Base-by-base conservation (phyloP, 371 early-diverging fungal species). In the Sporodiniella umbellata region DNA sequence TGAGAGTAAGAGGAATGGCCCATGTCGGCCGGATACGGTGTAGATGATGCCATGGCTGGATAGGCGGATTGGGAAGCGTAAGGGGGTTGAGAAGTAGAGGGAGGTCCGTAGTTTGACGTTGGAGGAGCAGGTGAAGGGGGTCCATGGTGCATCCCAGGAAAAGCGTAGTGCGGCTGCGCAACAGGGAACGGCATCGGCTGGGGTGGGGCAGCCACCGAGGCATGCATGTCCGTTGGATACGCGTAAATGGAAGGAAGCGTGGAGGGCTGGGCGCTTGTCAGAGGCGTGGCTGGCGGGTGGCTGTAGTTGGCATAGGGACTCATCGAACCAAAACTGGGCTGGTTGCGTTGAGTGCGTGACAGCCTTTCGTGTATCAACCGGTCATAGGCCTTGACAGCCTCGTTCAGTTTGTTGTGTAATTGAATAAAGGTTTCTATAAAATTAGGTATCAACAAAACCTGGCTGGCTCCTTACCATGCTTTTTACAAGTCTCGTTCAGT, bases 331-430 rank as follows among this genome's bases (percentile, higher is more conserved):
- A 12, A 8, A 31, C 10, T 31, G 12, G 31, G 31, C 7, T 31
- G 12, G 15, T n/a, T 17, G 22, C 48, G 18, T 19, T 23, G 12
- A 25, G 60, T 45, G 35, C 30, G 44, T 49, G 31, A 48, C 26
- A 33, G 23, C 23, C 86, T 80, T 55, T 89, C 82, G 46, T 89
- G 87, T 33, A 93, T 64, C 40, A 95, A 60, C 31, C 81, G 83
- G 64, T 95, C 95, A 53, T 94, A 95, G 18, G 88, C 72, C 62
- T 79, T 86, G 17, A 90, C 82, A 10, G 91, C 93, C n/a, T 80
- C 75, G 33, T 87, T 74, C 30, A 94, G 71, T 57, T 92, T 89
- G 28, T 89, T 86, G 56, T 90, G 86, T 44, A 88, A 52, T n/a
- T 82, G 82, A 35, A 84, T 75, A 42, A 83, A 82, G 2, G 66